Conservation (phyloP, 495 filamentous ascomycete genomes). For the Lepidopterella palustris region DNA sequence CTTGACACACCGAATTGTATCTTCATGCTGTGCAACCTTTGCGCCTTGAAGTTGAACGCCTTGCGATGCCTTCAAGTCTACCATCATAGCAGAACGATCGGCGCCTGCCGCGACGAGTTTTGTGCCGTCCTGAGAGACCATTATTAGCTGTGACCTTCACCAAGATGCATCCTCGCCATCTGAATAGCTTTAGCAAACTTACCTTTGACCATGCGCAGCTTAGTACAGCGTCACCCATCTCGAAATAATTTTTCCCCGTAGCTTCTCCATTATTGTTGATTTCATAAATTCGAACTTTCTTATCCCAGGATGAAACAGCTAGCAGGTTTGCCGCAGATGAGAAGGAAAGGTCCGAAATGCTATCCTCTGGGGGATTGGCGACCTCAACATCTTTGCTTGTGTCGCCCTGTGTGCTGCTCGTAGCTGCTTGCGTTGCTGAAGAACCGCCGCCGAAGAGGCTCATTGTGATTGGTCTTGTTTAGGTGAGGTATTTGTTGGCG, state of each 20-base stretch:
- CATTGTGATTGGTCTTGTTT: constrained; percentile 43
- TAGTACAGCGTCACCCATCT: constrained; percentile 70
- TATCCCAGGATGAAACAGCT: constrained; percentile 87
- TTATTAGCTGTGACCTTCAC: not conserved
- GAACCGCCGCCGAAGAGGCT: constrained; percentile 58
- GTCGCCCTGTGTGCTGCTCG: constrained; percentile 75
- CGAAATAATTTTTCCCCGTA: constrained; percentile 70
- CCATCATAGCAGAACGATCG: constrained; percentile 74
- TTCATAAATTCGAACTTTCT: constrained; percentile 88
- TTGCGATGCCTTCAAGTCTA: no score
- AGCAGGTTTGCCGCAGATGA: constrained; percentile 71
- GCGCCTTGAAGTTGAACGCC: constrained; percentile 36
- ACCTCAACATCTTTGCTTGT: constrained; percentile 81
- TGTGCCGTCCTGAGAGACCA: constrained; percentile 49
- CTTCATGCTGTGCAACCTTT: constrained; percentile 62
- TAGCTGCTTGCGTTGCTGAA: constrained; percentile 36
- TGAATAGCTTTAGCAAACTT: constrained; percentile 32
- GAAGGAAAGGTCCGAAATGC: constrained; percentile 77
- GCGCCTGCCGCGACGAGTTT: constrained; percentile 79
- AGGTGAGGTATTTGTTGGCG: not conserved
- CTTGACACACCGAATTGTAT: constrained; percentile 69
- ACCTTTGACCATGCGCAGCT: constrained; percentile 80
- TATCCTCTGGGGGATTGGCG: constrained; percentile 70
- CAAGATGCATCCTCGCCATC: no score
- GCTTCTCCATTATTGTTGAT: constrained; percentile 64